Conservation (phyloP, 352 stramenopile genomes). For the Elongisporangium prolatum region DNA sequence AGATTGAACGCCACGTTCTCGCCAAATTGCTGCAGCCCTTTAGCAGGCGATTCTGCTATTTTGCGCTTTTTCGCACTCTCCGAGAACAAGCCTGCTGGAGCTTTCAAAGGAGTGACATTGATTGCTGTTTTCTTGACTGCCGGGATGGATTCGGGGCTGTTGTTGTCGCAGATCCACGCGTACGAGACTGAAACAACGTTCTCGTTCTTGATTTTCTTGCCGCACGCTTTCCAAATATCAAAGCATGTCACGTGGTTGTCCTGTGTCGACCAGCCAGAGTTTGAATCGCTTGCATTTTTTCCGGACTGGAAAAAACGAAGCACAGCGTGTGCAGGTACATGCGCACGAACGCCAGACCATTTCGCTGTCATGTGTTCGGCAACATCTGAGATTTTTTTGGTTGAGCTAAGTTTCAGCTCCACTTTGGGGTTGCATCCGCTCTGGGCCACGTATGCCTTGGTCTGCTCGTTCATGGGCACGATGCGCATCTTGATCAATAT, state of each 20-base stretch:
- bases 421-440: slow-evolving; percentile 69
- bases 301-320: slow-evolving; percentile 62
- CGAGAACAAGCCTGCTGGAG: slow-evolving; percentile 19
- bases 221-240: slow-evolving; percentile 67
- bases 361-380: slow-evolving; percentile 75
- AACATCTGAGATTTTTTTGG: slow-evolving; percentile 77
- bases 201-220: slow-evolving; percentile 54
- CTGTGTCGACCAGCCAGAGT: slow-evolving; percentile 30
- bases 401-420: slow-evolving; percentile 71
- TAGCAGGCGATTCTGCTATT: slow-evolving; percentile 9
- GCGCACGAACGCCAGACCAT: slow-evolving; percentile 45
- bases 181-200: slow-evolving; percentile 75
- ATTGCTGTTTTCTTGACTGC: slow-evolving; percentile 8
- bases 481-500: slow-evolving; percentile 84
- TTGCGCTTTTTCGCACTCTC: slow-evolving; percentile 2
- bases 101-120: slow-evolving; percentile 15
- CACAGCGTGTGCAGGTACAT: slow-evolving; percentile 16
- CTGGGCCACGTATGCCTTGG: slow-evolving; percentile 36
- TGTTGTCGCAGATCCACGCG: slow-evolving; percentile 25
- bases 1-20: slow-evolving; percentile 35
- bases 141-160: background rate
- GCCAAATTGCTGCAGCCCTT: slow-evolving; percentile 36
- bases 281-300: background rate
- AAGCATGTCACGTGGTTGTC: slow-evolving; percentile 54
- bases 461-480: slow-evolving; percentile 61